Conservation (phyloP, 176 grass and related monocot genomes). For the Puccinellia tenuiflora region DNA sequence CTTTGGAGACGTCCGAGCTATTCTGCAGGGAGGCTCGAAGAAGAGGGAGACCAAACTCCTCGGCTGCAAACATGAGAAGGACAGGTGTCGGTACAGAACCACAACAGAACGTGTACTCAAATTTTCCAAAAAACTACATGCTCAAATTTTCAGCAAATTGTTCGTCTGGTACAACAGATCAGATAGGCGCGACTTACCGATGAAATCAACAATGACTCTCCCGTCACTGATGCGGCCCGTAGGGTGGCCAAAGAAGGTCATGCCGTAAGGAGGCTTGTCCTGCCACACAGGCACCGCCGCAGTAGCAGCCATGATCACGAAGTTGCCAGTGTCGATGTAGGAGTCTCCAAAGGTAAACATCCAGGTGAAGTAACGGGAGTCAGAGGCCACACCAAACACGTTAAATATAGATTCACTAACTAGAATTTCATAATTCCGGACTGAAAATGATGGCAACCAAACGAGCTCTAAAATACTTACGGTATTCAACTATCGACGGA, state of each 20-base stretch:
- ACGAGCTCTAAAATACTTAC: no score
- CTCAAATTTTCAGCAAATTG: background rate
- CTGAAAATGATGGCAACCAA: no score
- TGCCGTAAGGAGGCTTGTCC: slow-evolving; percentile 40
- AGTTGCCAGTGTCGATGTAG: slow-evolving; percentile 56
- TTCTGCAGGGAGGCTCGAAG: slow-evolving; percentile 14
- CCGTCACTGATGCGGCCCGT: slow-evolving; percentile 40
- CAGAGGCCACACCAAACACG: background rate
- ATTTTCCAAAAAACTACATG: background rate
- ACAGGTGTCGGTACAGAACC: background rate
- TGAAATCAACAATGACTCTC: slow-evolving; percentile 34
- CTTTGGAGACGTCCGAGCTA: background rate
- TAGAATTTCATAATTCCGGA: no score
- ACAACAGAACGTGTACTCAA: background rate
- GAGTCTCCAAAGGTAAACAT: slow-evolving; percentile 54
- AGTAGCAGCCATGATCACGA: background rate
- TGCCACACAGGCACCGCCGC: background rate
- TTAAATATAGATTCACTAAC: no score
- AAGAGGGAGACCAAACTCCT: slow-evolving; percentile 37
- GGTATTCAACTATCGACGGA: no score
- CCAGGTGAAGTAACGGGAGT: background rate
- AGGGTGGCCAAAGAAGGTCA: slow-evolving; percentile 39
- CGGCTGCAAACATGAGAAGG: background rate
- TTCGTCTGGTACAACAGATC: background rate
- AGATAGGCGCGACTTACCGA: slow-evolving; percentile 10